A percentile compares a stretch with the other conserved stretches of the same genome.
These are phyloP conservation scores for Magnolia officinalis DNA, from an alignment of 164 flowering plant genomes.

Conservation along the genomic window DNA sequence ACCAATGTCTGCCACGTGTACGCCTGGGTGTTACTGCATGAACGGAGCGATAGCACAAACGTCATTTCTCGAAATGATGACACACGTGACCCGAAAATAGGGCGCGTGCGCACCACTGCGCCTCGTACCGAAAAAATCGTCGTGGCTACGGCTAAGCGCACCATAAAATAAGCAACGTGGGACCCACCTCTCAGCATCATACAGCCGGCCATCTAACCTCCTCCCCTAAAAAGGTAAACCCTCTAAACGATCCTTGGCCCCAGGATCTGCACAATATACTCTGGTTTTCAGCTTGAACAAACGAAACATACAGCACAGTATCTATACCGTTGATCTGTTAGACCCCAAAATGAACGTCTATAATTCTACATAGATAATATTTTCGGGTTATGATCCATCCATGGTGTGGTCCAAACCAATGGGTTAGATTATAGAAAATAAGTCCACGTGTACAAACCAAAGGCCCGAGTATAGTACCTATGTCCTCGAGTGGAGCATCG, in stretches of 20 bases:
- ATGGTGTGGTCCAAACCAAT: background rate
- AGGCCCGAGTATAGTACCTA: background rate
- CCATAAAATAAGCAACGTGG: background rate
- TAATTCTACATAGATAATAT: background rate
- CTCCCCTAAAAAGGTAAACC: background rate
- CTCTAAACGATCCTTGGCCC: background rate
- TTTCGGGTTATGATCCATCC: background rate
- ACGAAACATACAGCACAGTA: background rate
- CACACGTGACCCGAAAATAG: too few relatives aligned
- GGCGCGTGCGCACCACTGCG: constrained; percentile 8
- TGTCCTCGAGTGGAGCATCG: background rate
- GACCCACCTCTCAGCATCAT: constrained; percentile 5
- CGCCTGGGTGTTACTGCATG: too few relatives aligned
- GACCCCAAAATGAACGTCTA: background rate
- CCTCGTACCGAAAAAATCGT: background rate
- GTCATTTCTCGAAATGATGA: too few relatives aligned
- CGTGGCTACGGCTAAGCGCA: background rate
- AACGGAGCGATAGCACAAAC: too few relatives aligned
- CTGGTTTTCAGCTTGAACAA: background rate
- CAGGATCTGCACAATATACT: background rate
- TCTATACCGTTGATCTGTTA: background rate
- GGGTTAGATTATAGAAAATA: background rate
- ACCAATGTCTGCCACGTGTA: too few relatives aligned
- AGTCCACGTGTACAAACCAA: background rate
- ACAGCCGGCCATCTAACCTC: constrained; percentile 1